Evolutionary conservation across 2,329 filamentous ascomycete genomes (phyloP), one percentile per base, ranked within the genome.

Genomic region (Calonectria montana): DNA sequence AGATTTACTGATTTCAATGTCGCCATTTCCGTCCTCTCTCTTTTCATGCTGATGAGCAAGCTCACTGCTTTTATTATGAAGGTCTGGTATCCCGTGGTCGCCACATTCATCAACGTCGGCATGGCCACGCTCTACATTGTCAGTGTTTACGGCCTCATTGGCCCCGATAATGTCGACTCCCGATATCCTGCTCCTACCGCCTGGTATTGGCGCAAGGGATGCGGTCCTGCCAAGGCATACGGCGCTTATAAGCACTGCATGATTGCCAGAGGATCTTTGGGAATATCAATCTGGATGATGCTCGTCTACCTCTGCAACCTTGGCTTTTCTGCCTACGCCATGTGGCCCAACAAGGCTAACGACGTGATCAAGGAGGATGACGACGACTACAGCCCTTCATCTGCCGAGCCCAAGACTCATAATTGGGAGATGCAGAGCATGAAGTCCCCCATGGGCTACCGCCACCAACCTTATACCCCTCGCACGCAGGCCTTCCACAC

Each of bases 1-100:
- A 96, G 94, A 68, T 86, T 94, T 73, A 95, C 94, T 59, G 87
- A 92, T 76, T 94, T 90, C 84, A 95, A 96, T 79, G 90, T 95
- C 76, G 92, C 92, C 80, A 92, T 95, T 76, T 93, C 93, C 43
- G 89, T 96, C 75, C 86, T 95, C 66, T 92, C 91, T 70, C 92
- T 94, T 81, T 96, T 96, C 86, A 87, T 95, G 81, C 88, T 94
- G 73, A 88, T 96, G 53, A 86, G 88, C 81, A 95, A 95, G 86
- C 87, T 90, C 74, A 90, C 93, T 73, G 87, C 90, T 78, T 92
- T 90, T 83, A 90, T 94, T 78, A 91, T 95, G 88, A 91, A 92
- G 81, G 84, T 92, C 78, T 94, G 91, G 87, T 91, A 88, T 75
- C 94, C 94, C 7, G 80, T 94, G 71, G 71, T 95, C 68, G 91